Conservation (phyloP, 2,329 filamentous ascomycete species). For the Tolypocladium ovalisporum region DNA sequence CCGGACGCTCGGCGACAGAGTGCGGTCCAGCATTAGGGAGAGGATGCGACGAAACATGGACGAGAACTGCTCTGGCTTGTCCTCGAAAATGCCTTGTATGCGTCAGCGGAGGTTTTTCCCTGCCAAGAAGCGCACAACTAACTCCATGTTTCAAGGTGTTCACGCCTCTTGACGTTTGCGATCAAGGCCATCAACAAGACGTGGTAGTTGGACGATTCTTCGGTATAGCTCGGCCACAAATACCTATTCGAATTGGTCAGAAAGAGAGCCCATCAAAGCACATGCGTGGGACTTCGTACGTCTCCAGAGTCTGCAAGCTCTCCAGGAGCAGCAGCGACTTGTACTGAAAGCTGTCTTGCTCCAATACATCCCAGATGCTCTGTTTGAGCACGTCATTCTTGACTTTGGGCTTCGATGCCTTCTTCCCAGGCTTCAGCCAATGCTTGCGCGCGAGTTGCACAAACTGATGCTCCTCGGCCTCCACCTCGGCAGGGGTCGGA, state of each 20-base stretch:
- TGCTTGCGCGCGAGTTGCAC: slow-evolving; percentile 70
- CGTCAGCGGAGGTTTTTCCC: slow-evolving; percentile 7
- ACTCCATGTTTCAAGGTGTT: slow-evolving; percentile 84
- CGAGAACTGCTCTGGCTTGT: slow-evolving; percentile 73
- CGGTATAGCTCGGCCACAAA: slow-evolving; percentile 86
- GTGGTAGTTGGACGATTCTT: slow-evolving; percentile 85
- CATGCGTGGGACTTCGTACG: slow-evolving; percentile 29
- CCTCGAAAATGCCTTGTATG: slow-evolving; percentile 57
- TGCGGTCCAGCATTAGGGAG: slow-evolving; percentile 69
- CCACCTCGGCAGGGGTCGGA: slow-evolving; percentile 53
- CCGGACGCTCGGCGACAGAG: slow-evolving; percentile 54
- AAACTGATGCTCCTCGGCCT: slow-evolving; percentile 62
- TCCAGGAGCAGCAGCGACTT: slow-evolving; percentile 75
- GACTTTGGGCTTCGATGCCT: slow-evolving; percentile 55
- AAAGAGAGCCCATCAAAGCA: background rate
- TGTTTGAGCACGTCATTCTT: slow-evolving; percentile 79
- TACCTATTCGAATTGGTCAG: slow-evolving; percentile 43
- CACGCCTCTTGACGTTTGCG: slow-evolving; percentile 77
- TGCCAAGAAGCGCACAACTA: slow-evolving; percentile 7
- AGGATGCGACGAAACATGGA: slow-evolving; percentile 80
- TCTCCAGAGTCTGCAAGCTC: slow-evolving; percentile 82
- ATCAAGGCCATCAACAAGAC: slow-evolving; percentile 79
- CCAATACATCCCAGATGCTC: slow-evolving; percentile 80
- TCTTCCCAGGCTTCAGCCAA: slow-evolving; percentile 63
- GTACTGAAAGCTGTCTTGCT: slow-evolving; percentile 68